These are phyloP conservation scores for Serendipita sp. DNA, from an alignment of 768 basidiomycete genomes.

Conservation along the genomic window DNA sequence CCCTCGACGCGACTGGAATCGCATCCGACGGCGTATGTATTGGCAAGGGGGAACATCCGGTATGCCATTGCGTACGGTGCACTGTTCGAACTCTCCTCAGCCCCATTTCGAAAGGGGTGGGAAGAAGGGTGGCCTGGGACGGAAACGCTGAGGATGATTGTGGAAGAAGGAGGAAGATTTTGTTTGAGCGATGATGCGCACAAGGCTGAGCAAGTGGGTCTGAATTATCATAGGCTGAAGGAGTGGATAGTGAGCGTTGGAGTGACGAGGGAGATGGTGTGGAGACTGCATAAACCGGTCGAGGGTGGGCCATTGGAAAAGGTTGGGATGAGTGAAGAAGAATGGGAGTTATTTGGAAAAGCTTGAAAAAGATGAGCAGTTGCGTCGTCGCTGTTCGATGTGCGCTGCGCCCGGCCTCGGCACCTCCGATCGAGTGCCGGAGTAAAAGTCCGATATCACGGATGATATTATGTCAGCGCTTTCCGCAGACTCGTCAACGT, in stretches of 20 bases:
- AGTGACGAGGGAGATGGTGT: too few relatives aligned
- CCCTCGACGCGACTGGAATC: slow-evolving; percentile 43
- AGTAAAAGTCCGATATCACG: slow-evolving; percentile 18
- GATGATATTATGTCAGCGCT: too few relatives aligned
- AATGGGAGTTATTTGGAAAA: too few relatives aligned
- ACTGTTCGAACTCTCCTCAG: slow-evolving; percentile 83
- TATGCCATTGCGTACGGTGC: slow-evolving; percentile 70
- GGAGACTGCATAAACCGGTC: too few relatives aligned
- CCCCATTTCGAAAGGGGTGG: slow-evolving; percentile 90
- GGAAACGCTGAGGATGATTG: slow-evolving; percentile 57
- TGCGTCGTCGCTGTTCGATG: too few relatives aligned
- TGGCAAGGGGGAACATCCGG: slow-evolving; percentile 57
- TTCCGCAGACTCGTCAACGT: too few relatives aligned
- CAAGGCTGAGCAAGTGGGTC: slow-evolving; percentile 71
- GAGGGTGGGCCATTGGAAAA: too few relatives aligned
- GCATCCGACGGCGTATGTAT: slow-evolving; percentile 43
- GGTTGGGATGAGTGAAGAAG: too few relatives aligned
- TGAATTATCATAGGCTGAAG: slow-evolving; percentile 58
- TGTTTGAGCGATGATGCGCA: slow-evolving; percentile 94
- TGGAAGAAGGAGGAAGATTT: slow-evolving; percentile 47
- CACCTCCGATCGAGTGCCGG: too few relatives aligned
- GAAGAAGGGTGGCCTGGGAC: slow-evolving; percentile 61
- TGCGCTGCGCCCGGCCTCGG: too few relatives aligned
- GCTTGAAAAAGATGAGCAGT: too few relatives aligned
- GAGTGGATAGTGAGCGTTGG: slow-evolving; percentile 35